Base-by-base conservation (phyloP, 805 yeast species). In the Teunomyces kruisii region DNA sequence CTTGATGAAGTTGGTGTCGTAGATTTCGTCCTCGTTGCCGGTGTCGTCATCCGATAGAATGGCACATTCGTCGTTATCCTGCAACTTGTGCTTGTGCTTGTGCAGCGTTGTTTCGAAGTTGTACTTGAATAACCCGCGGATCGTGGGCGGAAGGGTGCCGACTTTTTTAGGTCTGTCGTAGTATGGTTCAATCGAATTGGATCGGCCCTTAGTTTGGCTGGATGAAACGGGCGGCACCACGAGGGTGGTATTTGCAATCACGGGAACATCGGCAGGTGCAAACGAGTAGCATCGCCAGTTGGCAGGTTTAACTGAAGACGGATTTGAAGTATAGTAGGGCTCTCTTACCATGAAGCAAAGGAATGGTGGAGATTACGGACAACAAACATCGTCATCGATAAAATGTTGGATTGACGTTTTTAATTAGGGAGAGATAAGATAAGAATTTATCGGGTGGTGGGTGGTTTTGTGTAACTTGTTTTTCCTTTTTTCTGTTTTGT, bases 141-240 rank as follows among this genome's bases (percentile, higher is more conserved):
- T 39, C 5, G 38, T 42, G 9, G 47, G 47, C 14, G 47, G 36
- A n/a, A 44, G 32, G 5, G 43, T 19, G 28, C 29, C 42, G 9
- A 40, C 16, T 22, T 36, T 40, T 9, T 29, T 33, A 3, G n/a
- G 15, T 32, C 44, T 50, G 10, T 26, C 44, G 33, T 50, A 55
- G 38, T 55, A 55, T 3, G 59, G 59, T 15, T 55, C 59, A n/a
- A 54, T 35, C 7, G 56, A 50, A 22, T 36, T 46, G 13, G 47
- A 30, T 14, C 43, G 32, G 28, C 6, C n/a, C 16, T 27, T 29
- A 32, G 5, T 8, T 38, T 44, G 9, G 33, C 32, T 17, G 22
- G 22, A 3, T 6, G 22, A 19, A 35, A 12, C 14, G 6, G 45
- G 42, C 13, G 48, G 40, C 31, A 16, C 28, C 13, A 41, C 5